Base-by-base conservation (phyloP, 306 rosid species). In the Arachis stenosperma region DNA sequence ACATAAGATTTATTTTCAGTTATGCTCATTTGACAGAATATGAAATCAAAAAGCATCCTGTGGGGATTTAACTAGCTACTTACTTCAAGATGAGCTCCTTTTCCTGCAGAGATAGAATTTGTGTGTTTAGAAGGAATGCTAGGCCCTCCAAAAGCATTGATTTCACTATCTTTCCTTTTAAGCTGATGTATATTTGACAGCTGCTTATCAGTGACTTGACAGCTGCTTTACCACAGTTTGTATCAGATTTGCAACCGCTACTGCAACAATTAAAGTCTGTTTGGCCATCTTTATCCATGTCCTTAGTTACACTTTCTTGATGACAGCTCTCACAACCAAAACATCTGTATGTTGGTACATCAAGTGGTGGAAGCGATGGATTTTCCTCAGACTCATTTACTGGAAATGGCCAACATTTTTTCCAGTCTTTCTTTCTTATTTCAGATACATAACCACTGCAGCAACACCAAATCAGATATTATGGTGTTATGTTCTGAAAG, bases 391-490 rank as follows among this genome's bases (percentile, higher is more conserved):
- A 79, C 60, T 84, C 88, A 50, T 83, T 81, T 66, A 81, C 60
- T 66, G 83, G 81, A 83, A 95, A 95, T 67, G 99, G 99, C 87
- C 91, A 92, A 74, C 98, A 90, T 14, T 56, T 58, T 82, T 87
- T 90, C 98, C 93, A 84, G 86, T 95, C 90, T 65, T 90, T 90
- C 73, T 81, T 79, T 29, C 89, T 91, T 69, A 88, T 65, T 72
- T 87, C 97, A 65, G 98, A 86, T n/a, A 92, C 98, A 77, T 82
- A 92, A 56, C 88, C 98, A 64, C 99, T 95, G 90, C 83, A 84
- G 61, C 69, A 84, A 46, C 27, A 22, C 27, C 65, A 66, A 57
- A 60, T 71, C 59, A 42, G 47, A 33, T 33, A 33, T 33, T 33
- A 33, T 29, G 15, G 67, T 77, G 27, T 62, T 54, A 72, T 78